Conservation (phyloP, 306 rosid genomes). For the Pyrus betulifolia region DNA sequence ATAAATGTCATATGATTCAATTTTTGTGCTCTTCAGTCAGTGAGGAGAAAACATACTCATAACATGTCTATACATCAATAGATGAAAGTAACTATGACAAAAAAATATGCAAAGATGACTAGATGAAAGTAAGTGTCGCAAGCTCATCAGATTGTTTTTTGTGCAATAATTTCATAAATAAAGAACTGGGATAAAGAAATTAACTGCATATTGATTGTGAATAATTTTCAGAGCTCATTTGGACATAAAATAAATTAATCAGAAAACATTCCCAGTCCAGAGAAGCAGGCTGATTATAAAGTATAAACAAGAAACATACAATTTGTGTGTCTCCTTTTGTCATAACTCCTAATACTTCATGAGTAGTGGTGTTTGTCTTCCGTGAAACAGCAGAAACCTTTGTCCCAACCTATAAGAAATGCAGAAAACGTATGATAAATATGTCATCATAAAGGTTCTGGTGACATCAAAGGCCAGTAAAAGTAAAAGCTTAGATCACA, state of each 20-base stretch:
- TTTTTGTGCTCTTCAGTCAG: background rate
- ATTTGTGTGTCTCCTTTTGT: conserved; percentile 84
- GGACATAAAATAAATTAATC: background rate
- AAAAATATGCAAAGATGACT: background rate
- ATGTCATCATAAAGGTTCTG: conserved; percentile 2
- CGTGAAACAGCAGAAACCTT: conserved; percentile 94
- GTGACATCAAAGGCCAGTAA: background rate
- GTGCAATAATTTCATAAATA: background rate
- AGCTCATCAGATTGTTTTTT: background rate
- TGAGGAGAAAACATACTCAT: background rate
- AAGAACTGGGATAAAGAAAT: background rate
- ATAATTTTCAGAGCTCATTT: background rate
- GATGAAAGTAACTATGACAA: background rate
- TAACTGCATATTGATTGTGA: background rate
- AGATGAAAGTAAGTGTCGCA: background rate
- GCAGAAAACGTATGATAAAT: conserved; percentile 2
- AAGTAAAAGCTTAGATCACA: background rate
- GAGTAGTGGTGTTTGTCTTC: conserved; percentile 94
- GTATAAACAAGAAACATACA: conserved; percentile 40
- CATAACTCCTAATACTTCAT: conserved; percentile 86
- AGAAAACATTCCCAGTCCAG: background rate
- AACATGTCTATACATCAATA: background rate
- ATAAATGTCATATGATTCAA: background rate
- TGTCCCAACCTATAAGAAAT: conserved; percentile 69
- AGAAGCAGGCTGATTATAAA: background rate